Conservation (phyloP, 2,329 filamentous ascomycete genomes). For the Bipolaris bicolor region DNA sequence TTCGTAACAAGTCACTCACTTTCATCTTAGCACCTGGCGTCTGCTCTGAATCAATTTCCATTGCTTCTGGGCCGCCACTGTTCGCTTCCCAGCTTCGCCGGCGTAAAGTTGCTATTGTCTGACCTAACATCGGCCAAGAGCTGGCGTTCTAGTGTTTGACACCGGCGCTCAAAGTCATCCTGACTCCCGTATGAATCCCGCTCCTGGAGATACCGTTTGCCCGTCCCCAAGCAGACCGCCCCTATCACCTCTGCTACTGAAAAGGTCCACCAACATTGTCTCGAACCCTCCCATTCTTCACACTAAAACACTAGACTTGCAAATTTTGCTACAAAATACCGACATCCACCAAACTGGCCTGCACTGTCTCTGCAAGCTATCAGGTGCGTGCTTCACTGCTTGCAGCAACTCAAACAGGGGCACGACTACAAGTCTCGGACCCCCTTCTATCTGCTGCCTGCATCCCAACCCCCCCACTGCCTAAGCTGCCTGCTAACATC, state of each 20-base stretch:
- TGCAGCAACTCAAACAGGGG: slow-evolving; percentile 15
- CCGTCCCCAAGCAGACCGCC: slow-evolving; percentile 43
- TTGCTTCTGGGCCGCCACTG: slow-evolving; percentile 34
- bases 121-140: slow-evolving; percentile 34
- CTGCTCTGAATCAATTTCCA: slow-evolving; percentile 46
- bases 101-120: slow-evolving; percentile 37
- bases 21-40: slow-evolving; percentile 45
- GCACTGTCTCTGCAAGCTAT: slow-evolving; percentile 42
- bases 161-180: slow-evolving; percentile 45
- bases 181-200: slow-evolving; percentile 48
- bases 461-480: slow-evolving; percentile 25
- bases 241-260: slow-evolving; percentile 37
- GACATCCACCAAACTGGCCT: slow-evolving; percentile 47
- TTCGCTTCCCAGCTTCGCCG: slow-evolving; percentile 40
- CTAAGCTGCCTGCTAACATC: slow-evolving; percentile 39
- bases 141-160: slow-evolving; percentile 36
- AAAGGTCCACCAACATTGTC: slow-evolving; percentile 36
- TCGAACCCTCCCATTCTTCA: slow-evolving; percentile 29
- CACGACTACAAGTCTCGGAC: slow-evolving; percentile 23
- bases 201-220: slow-evolving; percentile 40
- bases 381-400: slow-evolving; percentile 40
- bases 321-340: slow-evolving; percentile 18
- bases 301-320: slow-evolving; percentile 10
- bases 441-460: slow-evolving; percentile 38
- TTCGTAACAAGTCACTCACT: slow-evolving; percentile 41